Conservation (phyloP, 2,329 filamentous ascomycete species). For the Alternaria gaisen region DNA sequence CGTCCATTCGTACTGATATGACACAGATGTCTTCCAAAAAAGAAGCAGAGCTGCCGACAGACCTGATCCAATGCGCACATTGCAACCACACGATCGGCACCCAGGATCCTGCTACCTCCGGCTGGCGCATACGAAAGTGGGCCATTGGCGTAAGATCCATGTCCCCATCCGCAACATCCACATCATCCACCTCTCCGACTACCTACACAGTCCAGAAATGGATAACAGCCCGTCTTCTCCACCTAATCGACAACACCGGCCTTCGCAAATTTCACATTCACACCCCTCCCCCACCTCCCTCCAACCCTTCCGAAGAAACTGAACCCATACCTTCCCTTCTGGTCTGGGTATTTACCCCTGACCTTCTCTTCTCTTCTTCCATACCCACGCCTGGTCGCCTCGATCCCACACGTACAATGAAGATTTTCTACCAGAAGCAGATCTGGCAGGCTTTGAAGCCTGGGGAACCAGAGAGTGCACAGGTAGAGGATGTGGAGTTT, state of each 20-base stretch:
- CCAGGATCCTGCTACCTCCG: conserved; percentile 55
- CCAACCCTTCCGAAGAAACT: neutral
- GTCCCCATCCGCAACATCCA: neutral
- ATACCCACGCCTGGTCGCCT: conserved; percentile 28
- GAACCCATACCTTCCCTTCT: conserved; percentile 41
- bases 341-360: conserved; percentile 69
- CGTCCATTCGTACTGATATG: conserved; percentile 18
- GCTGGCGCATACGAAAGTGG: conserved; percentile 62
- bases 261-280: conserved; percentile 66
- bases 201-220: conserved; percentile 50
- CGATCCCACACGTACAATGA: conserved; percentile 62
- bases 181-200: conserved; percentile 11
- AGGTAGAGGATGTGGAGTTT: conserved; percentile 62
- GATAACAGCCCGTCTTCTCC: conserved; percentile 65
- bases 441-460: conserved; percentile 35
- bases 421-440: conserved; percentile 62
- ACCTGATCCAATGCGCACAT: conserved; percentile 49
- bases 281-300: conserved; percentile 3
- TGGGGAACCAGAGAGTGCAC: conserved; percentile 51
- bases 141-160: conserved; percentile 46
- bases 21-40: conserved; percentile 16
- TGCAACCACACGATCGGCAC: conserved; percentile 50
- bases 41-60: conserved; percentile 7
- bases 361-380: conserved; percentile 64
- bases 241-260: conserved; percentile 64